Base-by-base conservation (phyloP, 805 yeast genomes). In the Saccharomyces jurei region DNA sequence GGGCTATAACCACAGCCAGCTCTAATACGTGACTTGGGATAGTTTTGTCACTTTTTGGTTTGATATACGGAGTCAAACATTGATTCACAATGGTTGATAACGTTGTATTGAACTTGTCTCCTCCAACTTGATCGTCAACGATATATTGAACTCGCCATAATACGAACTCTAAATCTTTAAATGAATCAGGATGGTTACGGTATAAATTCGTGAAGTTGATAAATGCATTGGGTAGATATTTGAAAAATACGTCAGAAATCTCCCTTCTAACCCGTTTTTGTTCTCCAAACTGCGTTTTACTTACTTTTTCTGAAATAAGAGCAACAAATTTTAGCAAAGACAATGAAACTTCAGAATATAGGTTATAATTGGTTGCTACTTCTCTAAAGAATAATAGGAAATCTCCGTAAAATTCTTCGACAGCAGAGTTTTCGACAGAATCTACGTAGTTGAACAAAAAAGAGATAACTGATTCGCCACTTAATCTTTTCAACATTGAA, bases 401-500 rank as follows among this genome's bases (percentile, higher is more conserved):
- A 25, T 77, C 79, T 9, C 68, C 67, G 84, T 90, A 92, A 21
- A 90, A 78, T 55, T 92, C 98, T 56, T 86, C 90, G 50, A 89
- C 73, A 0, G 88, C 82, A 61, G 89, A 96, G 57, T 78, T 78
- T 58, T 87, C 96, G 44, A 91, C 71, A 0, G 90, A 78, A 4
- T 71, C 71, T 25, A 85, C 71, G 66, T 92, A 94, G 0, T 71
- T 73, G 6, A 82, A 75, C 55, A 90, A 68, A 63, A 87, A 87
- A 0, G 63, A 60, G 1, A 82, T 72, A 11, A 86, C 61, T 8
- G 72, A 74, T 41, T 64, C 68, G 8, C 77, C 82, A 5, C 75
- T 63, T 2, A 86, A 65, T 9, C 74, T 73, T 14, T 78, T 74
- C 27, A 75, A 74, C 60, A 82, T 62, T 1, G 81, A 73, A 0